Base-by-base conservation (phyloP, 2,329 filamentous ascomycete genomes). In the Lachnellula cervina region DNA sequence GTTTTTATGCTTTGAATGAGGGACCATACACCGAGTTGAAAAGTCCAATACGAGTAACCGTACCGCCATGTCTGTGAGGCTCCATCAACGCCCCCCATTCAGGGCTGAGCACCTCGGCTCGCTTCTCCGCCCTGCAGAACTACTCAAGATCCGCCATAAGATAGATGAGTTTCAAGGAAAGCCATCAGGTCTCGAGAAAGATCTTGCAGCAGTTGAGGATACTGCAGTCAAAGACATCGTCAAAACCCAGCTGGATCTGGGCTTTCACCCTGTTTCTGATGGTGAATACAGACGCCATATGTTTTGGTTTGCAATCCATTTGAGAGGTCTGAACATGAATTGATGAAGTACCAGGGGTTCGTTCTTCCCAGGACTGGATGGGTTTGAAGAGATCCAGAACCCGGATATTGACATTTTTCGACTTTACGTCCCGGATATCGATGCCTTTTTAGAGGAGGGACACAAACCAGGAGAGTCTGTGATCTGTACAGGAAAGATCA, bases 71-170 rank as follows among this genome's bases (percentile, higher is more conserved):
- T 49, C 60, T 19, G 37, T 46, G 3, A 60, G 59, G 35, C 55
- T 59, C 32, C 59, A 63, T 48, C 57, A 56, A 48, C 51, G 49
- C 35, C 61, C 61, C 45, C 61, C 61, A 34, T 62, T 62, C 19
- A 75, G 83, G 63, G 83, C 82, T 51, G 83, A 86, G 72, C 83
- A 86, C 66, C 72, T 84, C 45, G 83, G 83, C 51, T 85, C 81
- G 21, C 72, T 86, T 19, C 76, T 85, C 43, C 80, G 83, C 43
- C 81, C 83, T 2, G 69, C 80, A 50, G 72, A 77, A 57, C 75
- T 86, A 21, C 74, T 84, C 37, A 72, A 79, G 43, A 77, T 77
- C 54, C 80, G 82, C 63, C 74, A 77, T 55, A 74, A 77, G 60
- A 73, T 77, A 38, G 78, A 81, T 59, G 76, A 77, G 52, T 77